phyloP scores from a whole-genome alignment of 2,329 filamentous ascomycete species.

The Fusarium aywerte region DNA sequence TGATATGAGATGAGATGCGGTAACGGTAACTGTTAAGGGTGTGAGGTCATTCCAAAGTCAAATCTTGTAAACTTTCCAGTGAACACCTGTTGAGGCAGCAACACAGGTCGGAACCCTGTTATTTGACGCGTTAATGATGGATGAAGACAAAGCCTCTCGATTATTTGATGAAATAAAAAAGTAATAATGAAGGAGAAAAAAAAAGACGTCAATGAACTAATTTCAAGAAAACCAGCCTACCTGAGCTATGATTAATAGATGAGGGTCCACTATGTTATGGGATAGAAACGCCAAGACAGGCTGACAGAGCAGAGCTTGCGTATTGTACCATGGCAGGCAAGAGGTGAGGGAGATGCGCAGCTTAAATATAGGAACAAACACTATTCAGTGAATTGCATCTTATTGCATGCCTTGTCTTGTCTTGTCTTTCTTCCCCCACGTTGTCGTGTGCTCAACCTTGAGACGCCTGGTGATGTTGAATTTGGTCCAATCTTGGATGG shows the following conservation, averaged over 20 bases:
- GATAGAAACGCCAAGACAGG: constrained; percentile 20
- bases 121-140: constrained; percentile 1
- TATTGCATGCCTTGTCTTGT: constrained; percentile 1
- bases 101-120: constrained; percentile 7
- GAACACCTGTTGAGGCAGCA: constrained; percentile 14
- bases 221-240: constrained; percentile 29
- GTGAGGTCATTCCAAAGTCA: constrained; percentile 39
- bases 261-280: constrained; percentile 31
- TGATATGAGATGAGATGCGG: constrained; percentile 8
- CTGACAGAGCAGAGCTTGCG: neutral
- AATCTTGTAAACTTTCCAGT: constrained; percentile 4
- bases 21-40: neutral
- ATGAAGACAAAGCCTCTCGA: neutral
- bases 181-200: neutral
- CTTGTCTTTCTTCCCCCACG: too few species aligned
- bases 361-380: constrained; percentile 8
- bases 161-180: neutral
- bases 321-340: neutral
- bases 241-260: constrained; percentile 26
- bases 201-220: constrained; percentile 18
- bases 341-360: neutral
- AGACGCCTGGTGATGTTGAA: constrained; percentile 30
- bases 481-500: constrained; percentile 42
- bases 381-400: neutral
- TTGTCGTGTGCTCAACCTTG: constrained; percentile 36